Conservation (phyloP, 768 basidiomycete species). For the Floccularia luteovirens region DNA sequence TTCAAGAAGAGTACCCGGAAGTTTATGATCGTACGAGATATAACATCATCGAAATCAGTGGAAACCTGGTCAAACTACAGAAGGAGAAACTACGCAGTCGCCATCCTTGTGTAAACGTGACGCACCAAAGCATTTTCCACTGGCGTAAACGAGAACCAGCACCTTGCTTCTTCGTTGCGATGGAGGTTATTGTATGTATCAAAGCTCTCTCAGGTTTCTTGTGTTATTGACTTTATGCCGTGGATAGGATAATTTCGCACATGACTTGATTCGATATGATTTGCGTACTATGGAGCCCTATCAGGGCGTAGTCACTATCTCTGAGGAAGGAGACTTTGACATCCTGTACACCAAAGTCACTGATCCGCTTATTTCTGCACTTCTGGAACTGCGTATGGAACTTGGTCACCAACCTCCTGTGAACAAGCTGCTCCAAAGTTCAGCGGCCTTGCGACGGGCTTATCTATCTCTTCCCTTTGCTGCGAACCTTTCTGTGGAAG, state of each 20-base stretch:
- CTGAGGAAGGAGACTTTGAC: slow-evolving; percentile 74
- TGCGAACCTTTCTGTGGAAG: slow-evolving; percentile 79
- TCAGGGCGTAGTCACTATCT: slow-evolving; percentile 77
- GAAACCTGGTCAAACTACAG: slow-evolving; percentile 68
- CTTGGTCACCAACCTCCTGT: slow-evolving; percentile 54
- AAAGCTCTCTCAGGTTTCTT: neutral
- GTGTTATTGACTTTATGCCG: slow-evolving; percentile 2
- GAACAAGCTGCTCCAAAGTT: slow-evolving; percentile 44
- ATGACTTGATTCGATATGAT: slow-evolving; percentile 92
- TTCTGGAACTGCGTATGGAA: slow-evolving; percentile 59
- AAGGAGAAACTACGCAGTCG: slow-evolving; percentile 48
- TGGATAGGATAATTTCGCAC: slow-evolving; percentile 87
- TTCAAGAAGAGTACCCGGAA: slow-evolving; percentile 74
- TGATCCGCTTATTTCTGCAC: slow-evolving; percentile 78
- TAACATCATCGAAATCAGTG: slow-evolving; percentile 92
- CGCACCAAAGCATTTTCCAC: slow-evolving; percentile 78
- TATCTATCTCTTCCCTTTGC: slow-evolving; percentile 78
- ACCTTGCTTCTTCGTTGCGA: slow-evolving; percentile 88
- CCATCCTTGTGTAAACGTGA: slow-evolving; percentile 64
- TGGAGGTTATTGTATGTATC: slow-evolving; percentile 88
- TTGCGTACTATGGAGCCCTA: slow-evolving; percentile 70
- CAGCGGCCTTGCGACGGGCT: slow-evolving; percentile 50
- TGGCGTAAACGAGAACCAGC: slow-evolving; percentile 72
- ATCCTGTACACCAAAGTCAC: slow-evolving; percentile 77
- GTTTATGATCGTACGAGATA: slow-evolving; percentile 92